Percentiles rank a stretch among this genome's conserved stretches.
Evolutionary conservation across 2,329 filamentous ascomycete species (phyloP).

Genomic region (Botrytis sinoallii): DNA sequence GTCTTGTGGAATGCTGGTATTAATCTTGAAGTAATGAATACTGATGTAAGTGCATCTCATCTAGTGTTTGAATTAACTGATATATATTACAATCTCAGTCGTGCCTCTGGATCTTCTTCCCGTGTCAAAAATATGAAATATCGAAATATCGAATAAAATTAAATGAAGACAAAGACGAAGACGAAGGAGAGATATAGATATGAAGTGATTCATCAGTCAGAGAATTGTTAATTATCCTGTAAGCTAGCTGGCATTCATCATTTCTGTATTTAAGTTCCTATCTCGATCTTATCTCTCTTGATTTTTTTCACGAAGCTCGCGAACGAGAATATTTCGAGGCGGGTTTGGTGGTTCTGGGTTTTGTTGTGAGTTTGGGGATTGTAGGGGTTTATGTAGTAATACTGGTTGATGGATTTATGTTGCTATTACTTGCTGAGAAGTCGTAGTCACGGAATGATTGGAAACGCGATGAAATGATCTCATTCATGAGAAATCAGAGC

Average conservation of each 20-base stretch:
- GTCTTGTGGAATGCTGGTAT: accelerated
- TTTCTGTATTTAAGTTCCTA: not conserved
- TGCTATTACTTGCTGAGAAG: no score
- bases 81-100: not conserved
- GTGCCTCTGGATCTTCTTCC: not conserved
- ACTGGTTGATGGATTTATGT: no score
- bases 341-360: no score
- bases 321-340: no score
- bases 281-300: not conserved
- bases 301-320: accelerated
- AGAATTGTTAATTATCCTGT: not conserved
- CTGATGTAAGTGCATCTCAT: not conserved
- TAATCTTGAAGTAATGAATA: not conserved
- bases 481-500: not conserved
- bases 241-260: not conserved
- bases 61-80: not conserved
- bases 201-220: no score
- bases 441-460: not conserved
- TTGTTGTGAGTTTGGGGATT: no score
- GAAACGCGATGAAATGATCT: accelerated
- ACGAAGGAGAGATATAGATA: not conserved
- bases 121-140: no score
- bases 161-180: not conserved
- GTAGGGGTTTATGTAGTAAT: no score
- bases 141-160: no score